Base-by-base conservation (phyloP, 2,329 filamentous ascomycete species). In the Talaromyces sp. region DNA sequence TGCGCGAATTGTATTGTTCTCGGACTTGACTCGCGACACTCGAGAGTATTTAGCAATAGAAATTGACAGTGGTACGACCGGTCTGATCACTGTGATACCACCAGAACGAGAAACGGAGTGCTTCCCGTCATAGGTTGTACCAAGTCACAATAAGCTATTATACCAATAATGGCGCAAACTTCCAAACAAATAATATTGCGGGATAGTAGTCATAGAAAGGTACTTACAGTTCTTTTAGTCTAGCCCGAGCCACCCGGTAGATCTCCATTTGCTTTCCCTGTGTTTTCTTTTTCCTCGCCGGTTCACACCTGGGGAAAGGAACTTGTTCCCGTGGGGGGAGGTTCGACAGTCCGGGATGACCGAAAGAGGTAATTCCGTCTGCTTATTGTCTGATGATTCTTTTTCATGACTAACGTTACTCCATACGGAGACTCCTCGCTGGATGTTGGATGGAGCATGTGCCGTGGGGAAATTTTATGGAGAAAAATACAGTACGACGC, bases 301-400 rank as follows among this genome's bases (percentile, higher is more conserved):
- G 24, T 37, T 24, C 5, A 27, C 31, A 31, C 45, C 31, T 48
- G 58, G 58, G 58, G 58, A 41, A 43, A 43, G 58, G 58, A 41
- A 31, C 41, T 60, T 10, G 22, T 19, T 47, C 41, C 39, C 41
- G 45, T 16, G 33, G 60, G 35, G 47, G 3, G 11, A 45, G 7
- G 1, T 9, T 50, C 6, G 13, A 27, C 47, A 14, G 19, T 2
- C 9, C 59, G 33, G 60, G 22, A 62, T 62, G 14, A 19, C 60
- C 47, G 3, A 13, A 62, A 33, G 14, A 62, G 60, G 60, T 13
- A 62, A 27, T 54, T 54, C 60, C 60, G 60, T 24, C 52, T 6
- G 2, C 8, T 11, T 10, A 9, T n/a, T 9, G n/a, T 14, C 14
- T n/a, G 14, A 9, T 31, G 7, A 31, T 9, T 52, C 22, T 16